Evolutionary conservation across 805 yeast genomes (phyloP), one percentile per base, ranked within the genome.

Genomic region (Starmerella tilneyi): DNA sequence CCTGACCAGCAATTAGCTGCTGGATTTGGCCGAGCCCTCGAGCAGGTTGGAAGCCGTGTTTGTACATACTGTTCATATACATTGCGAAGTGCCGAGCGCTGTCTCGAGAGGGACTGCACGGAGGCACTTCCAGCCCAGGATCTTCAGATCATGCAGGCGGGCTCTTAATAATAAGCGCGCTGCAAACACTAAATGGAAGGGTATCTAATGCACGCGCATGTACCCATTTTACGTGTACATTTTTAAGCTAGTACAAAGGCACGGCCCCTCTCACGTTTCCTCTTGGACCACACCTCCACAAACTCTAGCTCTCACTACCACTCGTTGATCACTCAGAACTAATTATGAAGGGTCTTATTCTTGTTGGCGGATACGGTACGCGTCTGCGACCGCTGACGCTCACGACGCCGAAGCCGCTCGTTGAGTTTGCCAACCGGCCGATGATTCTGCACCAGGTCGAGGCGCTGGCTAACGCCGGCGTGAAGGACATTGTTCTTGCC

Each of bases 361-460:
- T 89, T 67, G 97, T 89, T 60, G 98, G 98, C 65, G 98, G 98
- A 70, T 92, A 88, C 75, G 99, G 99, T 76, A 92, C 99, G 63
- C 92, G 99, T 74, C 82, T 92, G 74, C 88, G 99, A 78, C 99
- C 99, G 53, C 75, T 92, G 62, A 88, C 97, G 52, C 73, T 88
- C 60, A 85, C 96, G 48, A 76, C 81, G 55, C 97, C 97, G 67
- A 88, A 88, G 72, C 97, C 97, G 43, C 75, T 88, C 68, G 96
- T 88, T 55, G 97, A 89, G 72, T 92, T 92, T 63, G 99, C 84
- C 67, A 92, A 92, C 84, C 84, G 89, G 73, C 97, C 99, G 62
- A 92, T 92, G 98, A 92, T 92, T 61, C 74, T 85, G 60, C 98
- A 92, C 69, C 99, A 92, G 74, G 86, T 92, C 64, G 96, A 92